phyloP scores from a whole-genome alignment of 345 rosid species.

The Boechera divaricarpa region DNA sequence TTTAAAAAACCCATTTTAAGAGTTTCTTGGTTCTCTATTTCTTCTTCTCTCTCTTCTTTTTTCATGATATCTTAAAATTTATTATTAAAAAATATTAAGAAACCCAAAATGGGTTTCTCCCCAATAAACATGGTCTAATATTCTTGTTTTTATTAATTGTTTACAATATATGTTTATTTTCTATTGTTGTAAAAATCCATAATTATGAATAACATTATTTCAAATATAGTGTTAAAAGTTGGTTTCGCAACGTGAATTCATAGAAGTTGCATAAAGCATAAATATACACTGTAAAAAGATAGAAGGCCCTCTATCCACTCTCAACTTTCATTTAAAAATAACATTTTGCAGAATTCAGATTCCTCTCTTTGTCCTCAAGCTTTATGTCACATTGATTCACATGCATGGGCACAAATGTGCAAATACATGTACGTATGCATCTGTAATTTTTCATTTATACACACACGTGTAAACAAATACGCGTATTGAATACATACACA shows the following conservation, averaged over 20 bases:
- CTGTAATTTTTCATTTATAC: slow-evolving; percentile 1
- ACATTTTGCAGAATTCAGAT: slow-evolving; percentile 20
- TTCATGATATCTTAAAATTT: too few relatives aligned
- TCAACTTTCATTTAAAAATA: slow-evolving; percentile 33
- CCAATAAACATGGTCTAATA: neutral
- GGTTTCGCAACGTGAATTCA: neutral
- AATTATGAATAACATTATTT: too few relatives aligned
- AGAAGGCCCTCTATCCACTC: slow-evolving; percentile 20
- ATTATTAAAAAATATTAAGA: too few relatives aligned
- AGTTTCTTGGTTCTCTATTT: too few relatives aligned
- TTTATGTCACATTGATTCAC: slow-evolving; percentile 41
- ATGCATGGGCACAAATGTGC: slow-evolving; percentile 33
- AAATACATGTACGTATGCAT: slow-evolving; percentile 30
- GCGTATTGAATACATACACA: neutral
- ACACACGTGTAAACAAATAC: neutral
- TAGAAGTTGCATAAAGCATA: slow-evolving; percentile 23
- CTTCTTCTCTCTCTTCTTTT: too few relatives aligned
- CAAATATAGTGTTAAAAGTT: neutral
- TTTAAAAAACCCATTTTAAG: too few relatives aligned
- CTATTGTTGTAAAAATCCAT: neutral
- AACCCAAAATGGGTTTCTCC: too few relatives aligned
- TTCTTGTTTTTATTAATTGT: slow-evolving; percentile 28
- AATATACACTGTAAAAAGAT: slow-evolving; percentile 6
- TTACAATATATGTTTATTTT: neutral
- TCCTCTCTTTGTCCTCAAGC: slow-evolving; percentile 36